These are phyloP conservation scores for Salix arbutifolia DNA, from an alignment of 345 rosid genomes.

Conservation along the genomic window DNA sequence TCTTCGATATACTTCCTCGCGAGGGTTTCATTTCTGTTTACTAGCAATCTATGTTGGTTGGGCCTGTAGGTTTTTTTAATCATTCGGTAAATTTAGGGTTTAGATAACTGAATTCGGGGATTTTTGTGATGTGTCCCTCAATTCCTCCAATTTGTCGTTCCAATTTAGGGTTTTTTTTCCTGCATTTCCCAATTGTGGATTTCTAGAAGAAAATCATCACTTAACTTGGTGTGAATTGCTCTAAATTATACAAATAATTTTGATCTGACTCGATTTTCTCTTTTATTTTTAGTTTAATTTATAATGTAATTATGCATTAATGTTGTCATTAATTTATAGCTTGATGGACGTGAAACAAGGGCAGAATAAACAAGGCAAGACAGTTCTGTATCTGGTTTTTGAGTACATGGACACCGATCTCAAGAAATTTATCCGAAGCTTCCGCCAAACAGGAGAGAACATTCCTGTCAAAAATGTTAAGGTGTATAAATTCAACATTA, in stretches of 20 bases:
- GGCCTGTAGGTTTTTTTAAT: background rate
- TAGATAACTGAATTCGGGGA: background rate
- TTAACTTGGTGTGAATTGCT: background rate
- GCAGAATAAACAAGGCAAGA: constrained; percentile 79
- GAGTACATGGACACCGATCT: constrained; percentile 93
- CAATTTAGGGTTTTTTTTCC: background rate
- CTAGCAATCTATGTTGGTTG: background rate
- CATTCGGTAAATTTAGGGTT: background rate
- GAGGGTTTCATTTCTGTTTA: background rate
- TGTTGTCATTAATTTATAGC: constrained; percentile 28
- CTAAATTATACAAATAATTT: too few species aligned
- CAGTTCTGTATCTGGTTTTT: constrained; percentile 81
- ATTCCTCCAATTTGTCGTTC: background rate
- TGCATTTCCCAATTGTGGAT: background rate
- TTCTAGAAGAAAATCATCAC: background rate
- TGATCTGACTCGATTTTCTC: background rate
- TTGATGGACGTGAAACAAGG: constrained; percentile 93
- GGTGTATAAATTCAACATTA: constrained; percentile 27
- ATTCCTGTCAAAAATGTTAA: constrained; percentile 51
- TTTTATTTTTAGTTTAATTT: background rate
- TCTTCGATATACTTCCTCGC: background rate
- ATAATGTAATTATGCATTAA: background rate
- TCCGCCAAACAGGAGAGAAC: constrained; percentile 54
- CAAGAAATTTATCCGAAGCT: constrained; percentile 73
- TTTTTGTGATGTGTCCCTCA: background rate